phyloP scores from a whole-genome alignment of 2,329 filamentous ascomycete genomes.

The Pestalotiopsis sp. region DNA sequence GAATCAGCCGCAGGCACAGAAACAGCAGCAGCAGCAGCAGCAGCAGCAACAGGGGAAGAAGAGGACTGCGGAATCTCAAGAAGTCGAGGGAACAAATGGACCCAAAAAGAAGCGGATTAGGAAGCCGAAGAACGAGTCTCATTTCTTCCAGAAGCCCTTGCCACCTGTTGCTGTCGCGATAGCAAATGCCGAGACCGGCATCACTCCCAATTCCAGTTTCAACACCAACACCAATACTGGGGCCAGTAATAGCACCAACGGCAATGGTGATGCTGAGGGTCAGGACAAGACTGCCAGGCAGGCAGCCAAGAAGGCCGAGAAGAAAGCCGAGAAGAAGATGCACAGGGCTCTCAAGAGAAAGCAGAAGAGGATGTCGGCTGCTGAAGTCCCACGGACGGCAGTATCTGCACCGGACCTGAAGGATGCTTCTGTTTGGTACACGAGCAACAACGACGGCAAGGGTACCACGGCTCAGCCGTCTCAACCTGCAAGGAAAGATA shows the following conservation, averaged over 20 bases:
- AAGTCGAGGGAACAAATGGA: background rate
- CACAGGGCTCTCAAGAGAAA: background rate
- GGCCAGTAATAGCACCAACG: background rate
- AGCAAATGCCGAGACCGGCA: background rate
- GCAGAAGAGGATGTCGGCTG: background rate
- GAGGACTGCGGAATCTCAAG: background rate
- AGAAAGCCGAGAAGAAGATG: slow-evolving; percentile 11
- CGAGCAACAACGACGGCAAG: background rate
- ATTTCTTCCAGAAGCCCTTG: slow-evolving; percentile 7
- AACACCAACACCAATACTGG: background rate
- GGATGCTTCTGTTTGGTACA: slow-evolving; percentile 11
- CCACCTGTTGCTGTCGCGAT: background rate
- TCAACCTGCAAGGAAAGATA: background rate
- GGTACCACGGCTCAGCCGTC: background rate
- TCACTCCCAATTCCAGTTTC: background rate
- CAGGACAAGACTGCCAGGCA: background rate
- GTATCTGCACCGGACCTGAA: slow-evolving; percentile 1
- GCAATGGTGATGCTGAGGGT: background rate
- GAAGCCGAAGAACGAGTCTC: slow-evolving; percentile 8
- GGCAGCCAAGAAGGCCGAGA: slow-evolving; percentile 2
- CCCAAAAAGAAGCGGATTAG: background rate
- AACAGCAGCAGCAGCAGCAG: background rate
- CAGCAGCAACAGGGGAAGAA: background rate
- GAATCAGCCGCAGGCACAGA: background rate
- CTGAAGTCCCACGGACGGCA: background rate